Evolutionary conservation across 177 flowering plant genomes (phyloP), one percentile per base, ranked within the genome.

Genomic region (Vitis hybrid): DNA sequence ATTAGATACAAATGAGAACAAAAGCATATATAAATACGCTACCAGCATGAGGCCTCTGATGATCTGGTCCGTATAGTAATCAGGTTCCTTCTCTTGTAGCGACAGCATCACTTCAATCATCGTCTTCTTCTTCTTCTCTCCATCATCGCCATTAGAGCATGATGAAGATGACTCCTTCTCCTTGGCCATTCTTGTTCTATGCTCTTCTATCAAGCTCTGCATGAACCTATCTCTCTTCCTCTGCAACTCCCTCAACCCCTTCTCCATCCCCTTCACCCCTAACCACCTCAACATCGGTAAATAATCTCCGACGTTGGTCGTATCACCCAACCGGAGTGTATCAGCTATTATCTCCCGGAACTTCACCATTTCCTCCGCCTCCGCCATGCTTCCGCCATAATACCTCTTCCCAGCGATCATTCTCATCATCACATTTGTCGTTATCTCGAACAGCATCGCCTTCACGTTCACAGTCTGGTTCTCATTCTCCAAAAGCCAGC

Each of bases 281-380:
- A 72, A 2, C 75, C 75, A 72, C 75, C 45, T 55, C 50, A 66
- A 10, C 13, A 72, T 50, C 8, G 75, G 70, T 33, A 72, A 39
- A 21, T 58, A 67, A 48, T 72, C 75, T 2, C 60, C 66, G 5
- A 72, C 14, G 51, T 72, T 66, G 10, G 60, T 9, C 1, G 12
- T 22, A 13, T 22, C 57, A 7, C 63, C 52, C 3, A 13, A 11
- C 33, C n/a, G 21, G 4, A 59, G 1, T 45, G 52, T 60, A n/a
- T 65, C 70, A 50, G 22, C 51, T 18, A 66, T 59, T 4, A 72
- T 15, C 10, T 19, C 51, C 31, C 33, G 52, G 19, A 66, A 12
- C 45, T 51, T 10, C 61, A 11, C 29, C 14, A 70, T 70, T 58
- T 58, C 65, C 39, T 65, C 70, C 10, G 51, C 15, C 5, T 72